These are phyloP conservation scores for Salinomyces thailandicus DNA, from an alignment of 2,329 filamentous ascomycete species.

Conservation along the genomic window DNA sequence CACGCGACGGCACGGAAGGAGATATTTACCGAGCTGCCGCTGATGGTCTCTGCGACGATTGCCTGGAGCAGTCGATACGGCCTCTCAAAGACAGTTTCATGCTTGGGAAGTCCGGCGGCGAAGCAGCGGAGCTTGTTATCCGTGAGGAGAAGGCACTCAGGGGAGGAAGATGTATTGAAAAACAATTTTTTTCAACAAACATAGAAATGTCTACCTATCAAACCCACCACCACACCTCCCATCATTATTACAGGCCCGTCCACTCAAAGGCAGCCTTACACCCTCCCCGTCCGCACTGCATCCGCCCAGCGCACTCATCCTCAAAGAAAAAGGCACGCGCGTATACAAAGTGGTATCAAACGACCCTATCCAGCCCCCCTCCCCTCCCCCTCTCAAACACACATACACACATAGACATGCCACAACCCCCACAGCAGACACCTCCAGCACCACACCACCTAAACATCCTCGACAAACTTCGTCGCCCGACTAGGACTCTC, in stretches of 20 bases:
- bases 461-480: constrained; percentile 9
- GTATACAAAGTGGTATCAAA: constrained; percentile 2
- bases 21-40: not conserved
- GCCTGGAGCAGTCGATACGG: not conserved
- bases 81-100: not conserved
- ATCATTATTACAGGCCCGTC: not conserved
- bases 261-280: not conserved
- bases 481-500: constrained; percentile 44
- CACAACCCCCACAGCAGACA: not conserved
- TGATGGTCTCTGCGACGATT: not conserved
- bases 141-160: too few species aligned
- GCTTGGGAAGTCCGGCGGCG: too few species aligned
- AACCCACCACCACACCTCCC: not conserved
- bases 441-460: not conserved
- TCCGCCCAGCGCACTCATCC: not conserved
- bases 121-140: too few species aligned
- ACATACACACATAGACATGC: not conserved
- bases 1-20: not conserved
- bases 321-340: too few species aligned
- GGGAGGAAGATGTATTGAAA: too few species aligned
- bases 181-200: not conserved
- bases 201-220: too few species aligned
- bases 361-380: not conserved
- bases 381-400: not conserved
- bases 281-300: not conserved